Percentiles rank a stretch among this genome's conserved stretches.
Conservation (phyloP, 495 filamentous ascomycete species). For the Podospora tetraspora region DNA sequence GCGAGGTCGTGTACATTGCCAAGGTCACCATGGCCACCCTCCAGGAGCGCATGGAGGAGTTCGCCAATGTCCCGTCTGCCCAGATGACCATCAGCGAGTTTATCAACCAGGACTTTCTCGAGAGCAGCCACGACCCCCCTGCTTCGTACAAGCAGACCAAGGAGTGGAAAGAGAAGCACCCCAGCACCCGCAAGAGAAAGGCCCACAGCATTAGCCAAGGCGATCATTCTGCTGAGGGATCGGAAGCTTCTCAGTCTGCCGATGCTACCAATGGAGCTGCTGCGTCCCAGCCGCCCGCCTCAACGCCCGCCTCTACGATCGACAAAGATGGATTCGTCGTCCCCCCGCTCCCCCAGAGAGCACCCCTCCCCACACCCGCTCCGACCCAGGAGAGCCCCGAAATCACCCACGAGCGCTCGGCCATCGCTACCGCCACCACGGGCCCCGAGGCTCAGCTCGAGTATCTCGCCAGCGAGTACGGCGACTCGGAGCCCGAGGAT, state of each 20-base stretch:
- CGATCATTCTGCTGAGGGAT: conserved; percentile 27
- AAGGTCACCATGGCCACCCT: conserved; percentile 91
- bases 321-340: conserved; percentile 32
- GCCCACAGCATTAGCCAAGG: conserved; percentile 23
- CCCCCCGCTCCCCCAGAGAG: conserved; percentile 18
- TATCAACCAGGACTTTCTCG: conserved; percentile 54
- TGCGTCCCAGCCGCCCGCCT: neutral
- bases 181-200: conserved; percentile 42
- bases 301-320: conserved; percentile 7
- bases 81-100: conserved; percentile 84
- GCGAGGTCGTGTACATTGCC: conserved; percentile 92
- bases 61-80: conserved; percentile 72
- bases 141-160: conserved; percentile 62
- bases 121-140: conserved; percentile 66
- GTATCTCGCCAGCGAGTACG: conserved; percentile 30
- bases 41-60: conserved; percentile 82
- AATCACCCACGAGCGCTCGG: conserved; percentile 7
- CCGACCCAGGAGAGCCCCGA: neutral
- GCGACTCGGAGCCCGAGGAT: conserved; percentile 33
- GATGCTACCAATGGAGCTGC: conserved; percentile 6
- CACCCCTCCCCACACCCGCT: conserved; percentile 4
- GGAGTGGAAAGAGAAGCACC: conserved; percentile 46
- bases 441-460: conserved; percentile 22
- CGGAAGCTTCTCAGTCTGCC: conserved; percentile 12
- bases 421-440: conserved; percentile 14